Conservation (phyloP, 2,329 filamentous ascomycete genomes). For the Neofusicoccum kwambonambiense region DNA sequence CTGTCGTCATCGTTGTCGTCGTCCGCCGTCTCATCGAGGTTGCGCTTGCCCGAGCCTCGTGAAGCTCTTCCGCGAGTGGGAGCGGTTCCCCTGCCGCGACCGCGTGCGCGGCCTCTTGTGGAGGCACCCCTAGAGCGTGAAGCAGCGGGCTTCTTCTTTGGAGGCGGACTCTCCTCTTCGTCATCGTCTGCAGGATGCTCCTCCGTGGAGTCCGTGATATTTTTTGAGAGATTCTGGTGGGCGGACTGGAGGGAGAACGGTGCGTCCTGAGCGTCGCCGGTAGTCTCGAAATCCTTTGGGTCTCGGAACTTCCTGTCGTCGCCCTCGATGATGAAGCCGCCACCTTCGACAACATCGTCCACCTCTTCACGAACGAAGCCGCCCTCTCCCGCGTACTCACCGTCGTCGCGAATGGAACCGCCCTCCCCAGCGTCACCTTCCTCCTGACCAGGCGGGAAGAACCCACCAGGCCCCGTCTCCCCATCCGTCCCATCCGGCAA, state of each 20-base stretch:
- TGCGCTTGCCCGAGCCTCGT: not conserved
- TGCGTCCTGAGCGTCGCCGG: conserved; percentile 20
- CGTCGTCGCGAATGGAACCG: conserved; percentile 20
- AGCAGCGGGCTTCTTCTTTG: not conserved
- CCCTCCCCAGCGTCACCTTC: conserved; percentile 13
- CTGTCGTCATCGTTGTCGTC: not conserved
- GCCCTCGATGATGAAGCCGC: conserved; percentile 33
- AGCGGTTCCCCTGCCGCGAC: conserved; percentile 20
- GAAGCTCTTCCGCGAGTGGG: not conserved
- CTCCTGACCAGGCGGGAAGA: conserved; percentile 20
- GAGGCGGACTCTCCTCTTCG: not conserved
- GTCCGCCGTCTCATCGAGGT: not conserved
- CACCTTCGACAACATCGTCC: conserved; percentile 29
- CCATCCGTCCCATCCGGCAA: conserved; percentile 29
- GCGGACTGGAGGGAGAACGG: conserved; percentile 39
- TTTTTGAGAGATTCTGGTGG: conserved; percentile 22
- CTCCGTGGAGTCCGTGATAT: not conserved
- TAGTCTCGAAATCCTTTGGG: not conserved
- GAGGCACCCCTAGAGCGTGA: not conserved
- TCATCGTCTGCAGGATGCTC: not conserved
- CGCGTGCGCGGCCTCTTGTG: conserved; percentile 19
- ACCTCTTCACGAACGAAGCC: conserved; percentile 40
- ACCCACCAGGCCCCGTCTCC: conserved; percentile 20
- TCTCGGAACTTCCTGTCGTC: conserved; percentile 24
- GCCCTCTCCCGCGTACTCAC: conserved; percentile 26